phyloP scores from a whole-genome alignment of 495 filamentous ascomycete species.

The Podospora tetraspora region DNA sequence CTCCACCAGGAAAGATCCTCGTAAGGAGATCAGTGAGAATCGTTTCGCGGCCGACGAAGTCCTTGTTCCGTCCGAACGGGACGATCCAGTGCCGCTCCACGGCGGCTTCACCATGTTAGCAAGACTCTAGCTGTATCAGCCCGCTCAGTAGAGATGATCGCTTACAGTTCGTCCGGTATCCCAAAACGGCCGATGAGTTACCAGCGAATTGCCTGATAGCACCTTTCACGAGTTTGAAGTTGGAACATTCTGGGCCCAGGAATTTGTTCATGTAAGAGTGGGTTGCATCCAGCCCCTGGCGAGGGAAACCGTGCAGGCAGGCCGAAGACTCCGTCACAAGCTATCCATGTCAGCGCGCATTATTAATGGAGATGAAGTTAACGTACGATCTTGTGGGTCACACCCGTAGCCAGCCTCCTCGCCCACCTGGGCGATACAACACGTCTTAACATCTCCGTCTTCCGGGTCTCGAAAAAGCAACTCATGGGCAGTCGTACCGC shows the following conservation, averaged over 20 bases:
- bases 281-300: slow-evolving; percentile 13
- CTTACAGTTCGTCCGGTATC: slow-evolving; percentile 5
- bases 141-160: background rate
- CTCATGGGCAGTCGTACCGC: slow-evolving; percentile 8
- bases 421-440: slow-evolving; percentile 6
- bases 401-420: slow-evolving; percentile 4
- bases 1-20: too few relatives aligned
- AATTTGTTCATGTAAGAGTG: slow-evolving; percentile 19
- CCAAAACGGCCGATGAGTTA: background rate
- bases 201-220: slow-evolving; percentile 5
- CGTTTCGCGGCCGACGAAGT: too few relatives aligned
- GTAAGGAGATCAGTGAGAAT: too few relatives aligned
- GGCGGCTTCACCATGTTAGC: slow-evolving; percentile 6
- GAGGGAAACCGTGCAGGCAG: slow-evolving; percentile 16
- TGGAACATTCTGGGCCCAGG: slow-evolving; percentile 8
- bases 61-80: background rate
- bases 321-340: slow-evolving; percentile 21
- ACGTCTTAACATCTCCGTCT: slow-evolving; percentile 10
- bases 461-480: slow-evolving; percentile 13
- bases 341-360: slow-evolving; percentile 13
- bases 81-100: slow-evolving; percentile 16
- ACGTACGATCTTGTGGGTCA: slow-evolving; percentile 13
- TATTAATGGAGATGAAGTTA: slow-evolving; percentile 5
- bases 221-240: slow-evolving; percentile 18
- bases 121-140: background rate